Conservation (phyloP, 2,329 filamentous ascomycete genomes). For the Colletotrichum sansevieriae region DNA sequence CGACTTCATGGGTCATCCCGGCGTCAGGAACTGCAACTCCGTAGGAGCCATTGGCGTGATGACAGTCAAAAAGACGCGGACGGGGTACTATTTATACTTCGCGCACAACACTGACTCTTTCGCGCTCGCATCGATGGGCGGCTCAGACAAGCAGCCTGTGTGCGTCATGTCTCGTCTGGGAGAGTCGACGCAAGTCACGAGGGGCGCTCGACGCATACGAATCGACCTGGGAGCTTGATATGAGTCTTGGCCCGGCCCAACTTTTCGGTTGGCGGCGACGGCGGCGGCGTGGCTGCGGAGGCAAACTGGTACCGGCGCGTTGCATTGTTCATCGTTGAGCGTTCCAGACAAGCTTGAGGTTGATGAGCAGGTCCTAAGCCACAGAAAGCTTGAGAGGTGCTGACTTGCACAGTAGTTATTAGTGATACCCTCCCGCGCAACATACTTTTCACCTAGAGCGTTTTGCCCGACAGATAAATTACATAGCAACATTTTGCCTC, state of each 20-base stretch:
- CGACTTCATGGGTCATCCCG: slow-evolving; percentile 95
- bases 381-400: background rate
- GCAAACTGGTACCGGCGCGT: background rate
- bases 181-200: slow-evolving; percentile 64
- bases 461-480: background rate
- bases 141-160: slow-evolving; percentile 78
- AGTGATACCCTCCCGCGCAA: slow-evolving; percentile 37
- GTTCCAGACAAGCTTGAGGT: background rate
- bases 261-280: background rate
- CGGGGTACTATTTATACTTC: slow-evolving; percentile 88
- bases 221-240: slow-evolving; percentile 38
- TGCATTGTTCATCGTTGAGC: background rate
- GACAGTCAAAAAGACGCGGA: slow-evolving; percentile 84
- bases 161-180: slow-evolving; percentile 89
- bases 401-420: slow-evolving; percentile 5
- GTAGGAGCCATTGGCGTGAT: slow-evolving; percentile 92
- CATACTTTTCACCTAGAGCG: slow-evolving; percentile 25
- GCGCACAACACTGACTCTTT: slow-evolving; percentile 94
- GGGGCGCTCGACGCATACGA: slow-evolving; percentile 66
- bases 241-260: background rate
- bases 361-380: background rate
- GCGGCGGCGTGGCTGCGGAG: background rate
- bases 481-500: background rate
- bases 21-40: slow-evolving; percentile 83
- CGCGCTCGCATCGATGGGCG: slow-evolving; percentile 90